Percentiles rank a stretch among this genome's conserved stretches.
phyloP scores from a whole-genome alignment of 805 yeast species.

The Saturnispora hagleri region DNA sequence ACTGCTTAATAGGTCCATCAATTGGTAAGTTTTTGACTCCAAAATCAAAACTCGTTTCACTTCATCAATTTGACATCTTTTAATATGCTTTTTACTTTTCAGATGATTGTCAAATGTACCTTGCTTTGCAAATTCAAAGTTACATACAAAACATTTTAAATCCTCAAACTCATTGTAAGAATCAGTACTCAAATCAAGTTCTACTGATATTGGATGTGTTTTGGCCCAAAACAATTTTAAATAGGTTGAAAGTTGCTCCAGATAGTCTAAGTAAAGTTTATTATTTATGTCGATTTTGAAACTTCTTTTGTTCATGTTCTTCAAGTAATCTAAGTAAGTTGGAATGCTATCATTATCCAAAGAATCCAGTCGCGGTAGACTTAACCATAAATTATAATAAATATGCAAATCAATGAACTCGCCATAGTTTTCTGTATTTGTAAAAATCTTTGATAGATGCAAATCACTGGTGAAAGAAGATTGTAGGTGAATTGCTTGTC shows the following conservation, averaged over 20 bases:
- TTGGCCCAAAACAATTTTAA: conserved; percentile 38
- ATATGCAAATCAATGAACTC: conserved; percentile 47
- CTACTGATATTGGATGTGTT: conserved; percentile 37
- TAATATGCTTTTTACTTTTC: conserved; percentile 3
- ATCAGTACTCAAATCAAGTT: conserved; percentile 8
- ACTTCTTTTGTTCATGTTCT: conserved; percentile 9
- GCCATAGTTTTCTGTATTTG: conserved; percentile 57
- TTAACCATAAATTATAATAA: conserved; percentile 46
- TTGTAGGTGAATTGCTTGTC: neutral
- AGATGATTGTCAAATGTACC: conserved; percentile 5
- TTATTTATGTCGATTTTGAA: conserved; percentile 21
- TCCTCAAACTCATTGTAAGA: no score
- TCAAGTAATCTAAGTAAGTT: conserved; percentile 15
- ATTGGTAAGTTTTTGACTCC: neutral
- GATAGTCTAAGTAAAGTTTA: conserved; percentile 34
- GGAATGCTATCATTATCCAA: conserved; percentile 12
- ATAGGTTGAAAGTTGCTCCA: conserved; percentile 40
- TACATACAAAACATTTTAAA: neutral
- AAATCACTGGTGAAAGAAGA: conserved; percentile 33
- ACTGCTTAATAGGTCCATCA: conserved; percentile 24
- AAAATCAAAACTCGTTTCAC: neutral
- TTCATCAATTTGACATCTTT: neutral
- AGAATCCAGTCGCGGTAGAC: conserved; percentile 26
- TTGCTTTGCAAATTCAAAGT: neutral
- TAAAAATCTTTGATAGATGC: conserved; percentile 41